Evolutionary conservation across 345 rosid species (phyloP), one percentile per base, ranked within the genome.

Genomic region (Sisymbrium altissimum): DNA sequence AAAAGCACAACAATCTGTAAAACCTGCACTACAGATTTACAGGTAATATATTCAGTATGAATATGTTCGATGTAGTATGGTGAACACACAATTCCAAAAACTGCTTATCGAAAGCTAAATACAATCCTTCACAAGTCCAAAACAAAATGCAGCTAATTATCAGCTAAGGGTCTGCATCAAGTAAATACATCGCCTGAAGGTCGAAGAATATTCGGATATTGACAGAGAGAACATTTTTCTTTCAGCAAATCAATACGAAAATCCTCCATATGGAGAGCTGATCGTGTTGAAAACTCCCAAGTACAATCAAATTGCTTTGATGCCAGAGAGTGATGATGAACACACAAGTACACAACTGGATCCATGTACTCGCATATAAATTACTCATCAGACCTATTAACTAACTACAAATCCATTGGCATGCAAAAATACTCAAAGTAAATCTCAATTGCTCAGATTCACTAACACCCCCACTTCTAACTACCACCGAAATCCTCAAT

Each of bases 361-460:
- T 53, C 70, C 53, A 39, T 40, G 44, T 13, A 38, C 11, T 43
- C 23, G 7, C 29, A 62, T 49, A 61, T 27, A 49, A 33, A 36
- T 60, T 7, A 61, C 15, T 25, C 32, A 39, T 11, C 40, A 49
- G 43, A 54, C 23, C n/a, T 43, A 49, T 64, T 64, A 30, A 44
- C 43, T 15, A 63, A 29, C 76, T 12, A 41, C 5, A 53, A 41
- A 64, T 33, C 33, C 25, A 52, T 49, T 15, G 43, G 4, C 49
- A 72, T 33, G 66, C 72, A 74, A n/a, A n/a, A n/a, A n/a, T n/a
- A 5, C 19, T n/a, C 66, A 35, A 30, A 27, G 50, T 59, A 30
- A 56, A 39, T 21, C 63, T 59, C 63, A 60, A 40, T 40, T n/a
- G 38, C 68, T 68, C 48, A 32, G 55, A 41, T 50, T 75, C 68